Evolutionary conservation across 2,329 filamentous ascomycete genomes (phyloP), one percentile per base, ranked within the genome.

Genomic region (Sporothrix globosa): DNA sequence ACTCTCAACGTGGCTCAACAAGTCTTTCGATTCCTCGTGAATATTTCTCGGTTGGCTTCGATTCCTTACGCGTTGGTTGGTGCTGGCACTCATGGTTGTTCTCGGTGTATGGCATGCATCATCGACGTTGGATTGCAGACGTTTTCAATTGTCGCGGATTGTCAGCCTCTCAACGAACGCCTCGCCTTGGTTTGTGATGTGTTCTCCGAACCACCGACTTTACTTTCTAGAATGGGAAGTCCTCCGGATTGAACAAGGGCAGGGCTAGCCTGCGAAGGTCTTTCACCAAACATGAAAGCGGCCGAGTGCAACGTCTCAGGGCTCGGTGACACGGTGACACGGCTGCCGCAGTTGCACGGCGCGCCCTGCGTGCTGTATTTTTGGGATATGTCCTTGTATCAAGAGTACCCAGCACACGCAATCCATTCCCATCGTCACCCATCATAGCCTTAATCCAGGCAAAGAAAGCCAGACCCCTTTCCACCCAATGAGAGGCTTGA

Each of bases 271-370:
- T 61, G 58, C 17, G n/a, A 54, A 13, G 21, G 14, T 27, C 52
- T 34, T 24, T 39, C 21, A 41, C 11, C 34, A 34, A 34, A 34
- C 6, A 34, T 48, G n/a, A 19, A 48, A 63, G 48, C 60, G 41
- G 14, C 41, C 60, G 61, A 65, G 61, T 65, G 44, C 61, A 41
- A 65, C 61, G 61, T 65, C 46, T 65, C 61, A 65, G 61, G 61
- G 21, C 60, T 24, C 27, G 46, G 17, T 46, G 27, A 34, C 24
- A 56, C 11, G 11, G 39, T 46, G 39, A 46, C 39, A 46, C 34
- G 39, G 19, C 19, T 61, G 39, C 39, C 19, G 58, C 58, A 44
- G 30, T 17, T 19, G 58, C n/a, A 24, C 34, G n/a, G 30, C 6
- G 11, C 34, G 7, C 34, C 10, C n/a, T 34, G 53, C 27, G 14